Evolutionary conservation across 352 stramenopile genomes (phyloP).

Genomic region (Globisporangium nunn): DNA sequence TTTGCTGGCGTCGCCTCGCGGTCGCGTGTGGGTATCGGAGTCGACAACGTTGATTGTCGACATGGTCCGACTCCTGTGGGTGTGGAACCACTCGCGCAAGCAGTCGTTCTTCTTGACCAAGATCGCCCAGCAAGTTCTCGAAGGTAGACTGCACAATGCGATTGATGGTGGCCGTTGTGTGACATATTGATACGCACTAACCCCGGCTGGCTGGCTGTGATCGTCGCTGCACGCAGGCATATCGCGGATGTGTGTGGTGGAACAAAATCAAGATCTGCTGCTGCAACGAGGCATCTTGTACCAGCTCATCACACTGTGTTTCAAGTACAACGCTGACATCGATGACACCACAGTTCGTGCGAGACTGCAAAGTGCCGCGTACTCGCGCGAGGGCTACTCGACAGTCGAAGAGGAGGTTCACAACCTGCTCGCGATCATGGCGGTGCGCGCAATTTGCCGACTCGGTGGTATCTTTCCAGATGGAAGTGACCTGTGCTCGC

Average conservation of each 20-base stretch:
- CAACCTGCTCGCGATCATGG: slow-evolving; percentile 74
- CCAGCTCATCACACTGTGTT: slow-evolving; percentile 66
- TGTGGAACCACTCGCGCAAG: slow-evolving; percentile 50
- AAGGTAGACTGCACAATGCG: slow-evolving; percentile 31
- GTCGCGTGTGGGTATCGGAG: slow-evolving; percentile 51
- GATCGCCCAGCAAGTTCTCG: slow-evolving; percentile 64
- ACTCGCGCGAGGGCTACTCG: slow-evolving; percentile 32
- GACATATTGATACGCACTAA: neutral
- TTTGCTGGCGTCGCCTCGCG: slow-evolving; percentile 42
- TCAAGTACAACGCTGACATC: slow-evolving; percentile 52
- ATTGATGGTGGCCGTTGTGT: neutral
- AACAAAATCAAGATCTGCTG: slow-evolving; percentile 53
- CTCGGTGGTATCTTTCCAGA: slow-evolving; percentile 54
- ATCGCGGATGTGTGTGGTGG: slow-evolving; percentile 47
- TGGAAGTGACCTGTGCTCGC: slow-evolving; percentile 39
- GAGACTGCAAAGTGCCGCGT: slow-evolving; percentile 30
- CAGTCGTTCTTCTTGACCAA: slow-evolving; percentile 52
- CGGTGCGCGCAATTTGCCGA: slow-evolving; percentile 55
- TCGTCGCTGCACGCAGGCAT: slow-evolving; percentile 27
- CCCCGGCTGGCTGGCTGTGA: neutral
- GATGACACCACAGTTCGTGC: slow-evolving; percentile 41
- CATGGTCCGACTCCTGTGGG: slow-evolving; percentile 65
- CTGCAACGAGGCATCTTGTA: slow-evolving; percentile 48
- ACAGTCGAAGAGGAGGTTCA: slow-evolving; percentile 40
- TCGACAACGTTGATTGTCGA: slow-evolving; percentile 62